Conservation (phyloP, 139 green algal genomes). For the Coelastrella sp. region DNA sequence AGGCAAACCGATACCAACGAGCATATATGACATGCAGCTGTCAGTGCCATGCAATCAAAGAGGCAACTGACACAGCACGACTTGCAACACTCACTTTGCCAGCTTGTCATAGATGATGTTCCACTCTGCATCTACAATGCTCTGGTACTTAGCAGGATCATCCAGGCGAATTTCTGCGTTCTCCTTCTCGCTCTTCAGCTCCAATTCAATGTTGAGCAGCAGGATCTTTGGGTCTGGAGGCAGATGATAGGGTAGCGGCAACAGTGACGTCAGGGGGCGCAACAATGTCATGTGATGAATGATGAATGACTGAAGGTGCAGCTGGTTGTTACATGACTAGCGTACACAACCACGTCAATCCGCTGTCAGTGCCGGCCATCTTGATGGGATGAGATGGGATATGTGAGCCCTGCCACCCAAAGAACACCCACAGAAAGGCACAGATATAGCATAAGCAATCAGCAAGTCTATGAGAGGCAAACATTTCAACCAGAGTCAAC, state of each 20-base stretch:
- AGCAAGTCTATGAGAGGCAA: too few relatives aligned
- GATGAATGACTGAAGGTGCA: neutral
- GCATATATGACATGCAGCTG: too few relatives aligned
- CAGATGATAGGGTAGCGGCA: neutral
- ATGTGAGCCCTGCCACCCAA: too few relatives aligned
- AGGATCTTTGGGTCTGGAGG: constrained; percentile 90
- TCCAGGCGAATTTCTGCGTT: constrained; percentile 95
- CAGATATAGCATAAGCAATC: too few relatives aligned
- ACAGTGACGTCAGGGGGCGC: neutral
- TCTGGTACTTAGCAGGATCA: constrained; percentile 96
- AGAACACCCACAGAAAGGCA: too few relatives aligned
- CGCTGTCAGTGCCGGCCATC: too few relatives aligned
- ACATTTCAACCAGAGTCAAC: too few relatives aligned
- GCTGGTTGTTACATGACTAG: too few relatives aligned
- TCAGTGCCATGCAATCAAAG: too few relatives aligned
- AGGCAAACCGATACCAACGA: too few relatives aligned
- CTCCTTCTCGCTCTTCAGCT: constrained; percentile 98
- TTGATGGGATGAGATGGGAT: neutral
- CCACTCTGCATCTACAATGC: constrained; percentile 85
- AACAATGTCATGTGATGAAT: neutral
- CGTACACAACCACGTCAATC: too few relatives aligned
- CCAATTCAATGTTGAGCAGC: constrained; percentile 98
- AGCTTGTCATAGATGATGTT: constrained; percentile 99
- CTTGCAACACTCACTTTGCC: constrained; percentile 76
- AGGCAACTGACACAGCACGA: neutral